Conservation (phyloP, 2,329 filamentous ascomycete genomes). For the Myriosclerotinia curreyana region DNA sequence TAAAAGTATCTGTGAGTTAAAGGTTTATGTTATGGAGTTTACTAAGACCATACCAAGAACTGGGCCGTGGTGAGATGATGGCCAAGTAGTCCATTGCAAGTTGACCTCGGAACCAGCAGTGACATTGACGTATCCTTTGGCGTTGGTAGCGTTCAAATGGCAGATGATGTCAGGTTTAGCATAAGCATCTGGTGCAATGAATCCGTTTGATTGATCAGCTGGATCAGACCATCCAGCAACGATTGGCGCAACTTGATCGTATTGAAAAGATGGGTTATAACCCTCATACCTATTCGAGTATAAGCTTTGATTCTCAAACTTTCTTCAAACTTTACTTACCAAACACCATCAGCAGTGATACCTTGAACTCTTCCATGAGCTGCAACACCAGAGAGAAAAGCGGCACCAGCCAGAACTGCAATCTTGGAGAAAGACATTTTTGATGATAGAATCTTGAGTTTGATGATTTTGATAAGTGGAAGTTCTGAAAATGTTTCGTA, state of each 20-base stretch:
- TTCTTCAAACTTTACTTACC: constrained; percentile 1
- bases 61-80: constrained; percentile 46
- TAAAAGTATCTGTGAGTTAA: constrained; percentile 23
- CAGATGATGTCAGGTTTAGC: constrained; percentile 48
- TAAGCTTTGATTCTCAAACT: background rate
- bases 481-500: background rate
- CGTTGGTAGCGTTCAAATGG: constrained; percentile 46
- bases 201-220: constrained; percentile 48
- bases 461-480: background rate
- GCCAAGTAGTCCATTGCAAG: constrained; percentile 51
- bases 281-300: constrained; percentile 14
- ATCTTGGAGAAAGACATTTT: constrained; percentile 23
- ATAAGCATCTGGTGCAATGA: constrained; percentile 49
- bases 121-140: constrained; percentile 43
- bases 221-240: constrained; percentile 54
- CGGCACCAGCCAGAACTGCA: constrained; percentile 17
- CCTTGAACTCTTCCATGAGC: constrained; percentile 17
- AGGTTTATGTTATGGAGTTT: background rate
- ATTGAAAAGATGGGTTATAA: constrained; percentile 19
- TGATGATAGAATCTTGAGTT: background rate
- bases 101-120: constrained; percentile 47
- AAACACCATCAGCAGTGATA: constrained; percentile 18
- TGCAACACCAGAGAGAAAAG: constrained; percentile 14
- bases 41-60: constrained; percentile 23
- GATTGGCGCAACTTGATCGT: constrained; percentile 38